Evolutionary conservation across 441 rosid genomes (phyloP).

Genomic region (Hura crepitans): DNA sequence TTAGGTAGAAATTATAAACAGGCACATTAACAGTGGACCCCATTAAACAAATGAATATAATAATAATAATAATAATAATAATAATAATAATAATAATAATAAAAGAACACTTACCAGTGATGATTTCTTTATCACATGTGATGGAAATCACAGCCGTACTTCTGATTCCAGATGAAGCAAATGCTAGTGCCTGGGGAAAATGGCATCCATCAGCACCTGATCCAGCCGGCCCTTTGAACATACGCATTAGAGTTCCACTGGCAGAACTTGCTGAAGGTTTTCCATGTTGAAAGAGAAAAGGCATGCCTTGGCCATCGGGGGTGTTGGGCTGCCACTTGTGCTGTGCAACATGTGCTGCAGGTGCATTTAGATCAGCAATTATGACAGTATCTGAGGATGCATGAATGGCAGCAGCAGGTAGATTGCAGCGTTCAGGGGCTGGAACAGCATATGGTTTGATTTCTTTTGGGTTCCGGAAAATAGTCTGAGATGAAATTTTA

Average conservation of each 20-base stretch:
- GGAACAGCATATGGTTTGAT: constrained; percentile 76
- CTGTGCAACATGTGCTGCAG: constrained; percentile 84
- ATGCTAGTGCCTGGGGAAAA: constrained; percentile 91
- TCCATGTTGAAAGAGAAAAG: constrained; percentile 93
- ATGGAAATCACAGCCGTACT: constrained; percentile 78
- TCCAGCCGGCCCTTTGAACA: constrained; percentile 76
- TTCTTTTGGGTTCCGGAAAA: constrained; percentile 86
- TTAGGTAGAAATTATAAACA: neutral
- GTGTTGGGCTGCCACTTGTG: constrained; percentile 99
- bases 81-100: neutral
- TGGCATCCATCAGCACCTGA: constrained; percentile 66
- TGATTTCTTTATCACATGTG: constrained; percentile 74
- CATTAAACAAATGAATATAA: neutral
- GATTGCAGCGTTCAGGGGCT: constrained; percentile 85
- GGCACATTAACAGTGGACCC: neutral
- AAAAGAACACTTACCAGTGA: constrained; percentile 60
- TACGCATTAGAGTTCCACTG: constrained; percentile 78
- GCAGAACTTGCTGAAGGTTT: constrained; percentile 60
- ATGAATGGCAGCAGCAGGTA: constrained; percentile 92
- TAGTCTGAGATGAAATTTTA: constrained; percentile 57
- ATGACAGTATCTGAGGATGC: constrained; percentile 81
- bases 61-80: neutral
- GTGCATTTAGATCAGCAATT: constrained; percentile 79
- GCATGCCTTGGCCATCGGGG: constrained; percentile 92
- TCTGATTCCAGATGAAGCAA: constrained; percentile 81